Evolutionary conservation across 345 rosid genomes (phyloP).

Genomic region (Toxicodendron radicans): DNA sequence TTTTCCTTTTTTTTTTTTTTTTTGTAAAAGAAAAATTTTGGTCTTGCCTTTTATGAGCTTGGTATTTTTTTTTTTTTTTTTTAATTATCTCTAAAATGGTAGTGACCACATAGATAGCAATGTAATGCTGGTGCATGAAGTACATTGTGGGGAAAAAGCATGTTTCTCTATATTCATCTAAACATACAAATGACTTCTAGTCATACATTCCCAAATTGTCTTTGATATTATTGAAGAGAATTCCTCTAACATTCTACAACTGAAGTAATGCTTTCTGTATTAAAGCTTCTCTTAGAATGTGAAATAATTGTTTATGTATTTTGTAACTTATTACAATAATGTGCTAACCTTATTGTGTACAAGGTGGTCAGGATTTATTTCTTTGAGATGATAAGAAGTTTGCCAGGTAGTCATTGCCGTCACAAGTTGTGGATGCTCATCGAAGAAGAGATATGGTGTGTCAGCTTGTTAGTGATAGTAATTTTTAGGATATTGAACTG

Average conservation of each 20-base stretch:
- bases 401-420: conserved; percentile 14
- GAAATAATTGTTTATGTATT: neutral
- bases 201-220: neutral
- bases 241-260: too few relatives aligned
- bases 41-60: neutral
- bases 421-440: conserved; percentile 23
- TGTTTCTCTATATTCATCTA: neutral
- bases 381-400: conserved; percentile 24
- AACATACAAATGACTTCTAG: neutral
- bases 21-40: too few relatives aligned
- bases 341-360: conserved; percentile 30
- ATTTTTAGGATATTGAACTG: neutral
- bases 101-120: neutral
- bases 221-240: neutral
- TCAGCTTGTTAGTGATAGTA: conserved; percentile 6
- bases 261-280: neutral
- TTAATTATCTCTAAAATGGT: neutral
- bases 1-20: too few relatives aligned
- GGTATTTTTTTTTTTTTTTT: neutral
- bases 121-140: too few relatives aligned
- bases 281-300: neutral
- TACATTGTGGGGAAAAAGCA: too few relatives aligned
- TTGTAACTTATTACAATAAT: neutral
- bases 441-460: conserved; percentile 26
- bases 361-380: conserved; percentile 35